Base-by-base conservation (phyloP, 2,329 filamentous ascomycete species). In the Mollisiaceae sp. region DNA sequence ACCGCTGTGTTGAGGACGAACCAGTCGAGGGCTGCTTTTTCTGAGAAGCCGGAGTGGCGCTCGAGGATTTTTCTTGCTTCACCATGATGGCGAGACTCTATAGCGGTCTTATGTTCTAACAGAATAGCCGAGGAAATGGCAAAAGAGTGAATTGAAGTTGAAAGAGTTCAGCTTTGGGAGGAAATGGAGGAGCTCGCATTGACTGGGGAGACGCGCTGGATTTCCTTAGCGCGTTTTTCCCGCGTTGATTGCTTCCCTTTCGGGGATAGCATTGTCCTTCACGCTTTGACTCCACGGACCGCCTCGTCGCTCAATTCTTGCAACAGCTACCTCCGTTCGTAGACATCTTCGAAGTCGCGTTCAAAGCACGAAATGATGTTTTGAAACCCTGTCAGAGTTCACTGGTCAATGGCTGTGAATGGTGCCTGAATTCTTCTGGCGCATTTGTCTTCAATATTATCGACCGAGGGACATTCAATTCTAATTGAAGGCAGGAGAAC, bases 1-100 rank as follows among this genome's bases (percentile, higher is more conserved):
- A 91, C 76, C 83, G 84, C 75, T 92, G 89, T 73, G 86, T 88
- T 74, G 88, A 88, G 67, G 77, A 77, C 6, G 80, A 67, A 36
- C 65, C 69, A 59, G 73, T 75, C n/a, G 75, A 75, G 64, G 59
- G 70, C 27, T 32, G 27, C 63, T 74, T 77, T 66, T 76, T 75
- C 27, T 73, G 59, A 8, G 71, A 67, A 8, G 74, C 72, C 24
- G 74, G 75, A 18, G 74, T 75, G 8, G 63, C 63, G 39, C 60
- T 65, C 12, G 6, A 32, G 27, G 27, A 32, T 6, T 27, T 54
- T 24, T 54, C 50, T 35, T 27, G 12, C 50, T 54, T 54, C 24
- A 41, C 55, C 55, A 39, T 58, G 38, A 58, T 58, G 55, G 18
- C 18, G 9, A 38, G 12, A 15, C 54, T 56, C 24, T 11, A 24